Evolutionary conservation across 2,329 filamentous ascomycete genomes (phyloP).

Genomic region (Aspergillus caelatus): DNA sequence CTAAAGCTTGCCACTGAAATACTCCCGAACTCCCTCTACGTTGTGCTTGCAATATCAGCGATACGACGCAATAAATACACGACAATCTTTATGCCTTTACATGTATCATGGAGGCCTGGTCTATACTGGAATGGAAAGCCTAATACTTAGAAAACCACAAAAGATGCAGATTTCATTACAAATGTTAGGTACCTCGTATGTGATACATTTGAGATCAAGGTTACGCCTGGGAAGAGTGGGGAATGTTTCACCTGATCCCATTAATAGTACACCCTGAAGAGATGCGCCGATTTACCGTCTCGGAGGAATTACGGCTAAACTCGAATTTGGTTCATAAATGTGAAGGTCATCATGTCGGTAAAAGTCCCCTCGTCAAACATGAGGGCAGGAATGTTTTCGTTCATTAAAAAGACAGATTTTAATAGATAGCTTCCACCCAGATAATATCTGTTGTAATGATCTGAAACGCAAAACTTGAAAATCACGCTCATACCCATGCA

Average conservation of each 20-base stretch:
- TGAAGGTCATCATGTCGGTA: background rate
- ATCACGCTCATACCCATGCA: constrained; percentile 26
- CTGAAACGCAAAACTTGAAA: constrained; percentile 5
- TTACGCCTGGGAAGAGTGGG: background rate
- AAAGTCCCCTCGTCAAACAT: background rate
- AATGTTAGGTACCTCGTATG: background rate
- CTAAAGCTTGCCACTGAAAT: background rate
- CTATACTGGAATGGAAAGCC: background rate
- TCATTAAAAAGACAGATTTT: constrained; percentile 2
- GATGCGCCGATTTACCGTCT: background rate
- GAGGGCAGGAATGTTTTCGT: background rate
- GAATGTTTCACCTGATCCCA: background rate
- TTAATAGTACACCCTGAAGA: background rate
- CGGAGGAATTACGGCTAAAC: background rate
- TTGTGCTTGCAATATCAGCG: background rate
- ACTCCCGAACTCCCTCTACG: background rate
- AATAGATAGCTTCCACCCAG: constrained; percentile 8
- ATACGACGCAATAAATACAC: background rate
- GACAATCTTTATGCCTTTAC: background rate
- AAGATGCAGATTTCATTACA: background rate
- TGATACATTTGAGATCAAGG: background rate
- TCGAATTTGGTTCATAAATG: background rate
- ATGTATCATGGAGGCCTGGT: background rate
- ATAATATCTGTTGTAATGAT: constrained; percentile 7
- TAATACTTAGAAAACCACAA: background rate